These are phyloP conservation scores for Pseudopyrenochaeta lycopersici DNA, from an alignment of 2,329 filamentous ascomycete species.

Conservation along the genomic window DNA sequence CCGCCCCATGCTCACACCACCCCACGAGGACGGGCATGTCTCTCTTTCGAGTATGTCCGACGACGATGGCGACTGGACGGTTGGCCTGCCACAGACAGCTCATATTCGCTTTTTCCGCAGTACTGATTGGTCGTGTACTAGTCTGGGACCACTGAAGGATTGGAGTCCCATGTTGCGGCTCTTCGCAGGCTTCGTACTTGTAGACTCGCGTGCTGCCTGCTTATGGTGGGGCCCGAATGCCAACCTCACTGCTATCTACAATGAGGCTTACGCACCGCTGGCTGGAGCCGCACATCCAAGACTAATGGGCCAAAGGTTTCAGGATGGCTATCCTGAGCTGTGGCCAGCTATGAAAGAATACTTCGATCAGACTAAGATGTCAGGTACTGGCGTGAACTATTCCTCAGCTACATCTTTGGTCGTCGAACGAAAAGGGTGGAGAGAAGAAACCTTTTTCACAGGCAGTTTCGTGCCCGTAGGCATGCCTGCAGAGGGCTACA, in stretches of 20 bases:
- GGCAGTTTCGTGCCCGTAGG: conserved; percentile 44
- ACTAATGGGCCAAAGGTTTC: conserved; percentile 44
- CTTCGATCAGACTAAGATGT: conserved; percentile 35
- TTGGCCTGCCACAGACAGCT: conserved; percentile 36
- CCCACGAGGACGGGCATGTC: conserved; percentile 19
- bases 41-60: conserved; percentile 8
- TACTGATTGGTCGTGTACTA: conserved; percentile 36
- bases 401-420: conserved; percentile 30
- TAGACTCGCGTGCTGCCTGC: conserved; percentile 43
- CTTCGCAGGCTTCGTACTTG: conserved; percentile 42
- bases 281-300: conserved; percentile 36
- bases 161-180: conserved; percentile 41
- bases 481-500: conserved; percentile 34
- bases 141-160: conserved; percentile 32
- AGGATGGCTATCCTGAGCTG: conserved; percentile 40
- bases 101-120: conserved; percentile 45
- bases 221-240: conserved; percentile 42
- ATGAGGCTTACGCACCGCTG: conserved; percentile 40
- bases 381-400: conserved; percentile 35
- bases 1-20: conserved; percentile 16
- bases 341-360: conserved; percentile 29
- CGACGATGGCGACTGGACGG: conserved; percentile 36
- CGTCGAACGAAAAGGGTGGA: conserved; percentile 40
- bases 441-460: conserved; percentile 44
- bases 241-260: conserved; percentile 45